Percentiles rank a stretch among this genome's conserved stretches.
Evolutionary conservation across 305 asterid genomes (phyloP).

Genomic region (Nicotiana rustica): DNA sequence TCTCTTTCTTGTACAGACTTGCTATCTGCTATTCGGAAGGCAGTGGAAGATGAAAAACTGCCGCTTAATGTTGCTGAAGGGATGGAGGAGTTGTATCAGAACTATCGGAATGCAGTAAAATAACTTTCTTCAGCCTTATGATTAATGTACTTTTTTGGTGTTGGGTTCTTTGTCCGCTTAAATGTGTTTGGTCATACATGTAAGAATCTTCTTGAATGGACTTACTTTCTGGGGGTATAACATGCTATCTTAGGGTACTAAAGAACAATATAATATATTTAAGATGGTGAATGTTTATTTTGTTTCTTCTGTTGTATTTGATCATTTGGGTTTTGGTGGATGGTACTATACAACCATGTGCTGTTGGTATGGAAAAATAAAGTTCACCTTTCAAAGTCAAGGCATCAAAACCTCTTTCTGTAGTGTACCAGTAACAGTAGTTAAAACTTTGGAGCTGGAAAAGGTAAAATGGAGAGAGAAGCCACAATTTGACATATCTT

Average conservation of each 20-base stretch:
- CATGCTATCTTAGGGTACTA: constrained; percentile 8
- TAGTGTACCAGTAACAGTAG: neutral
- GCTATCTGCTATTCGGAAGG: constrained; percentile 67
- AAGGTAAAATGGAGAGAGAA: neutral
- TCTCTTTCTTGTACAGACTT: constrained; percentile 43
- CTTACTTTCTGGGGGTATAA: constrained; percentile 21
- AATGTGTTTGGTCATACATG: constrained; percentile 28
- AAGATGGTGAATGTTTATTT: constrained; percentile 9
- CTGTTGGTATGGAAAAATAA: neutral
- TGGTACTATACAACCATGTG: neutral
- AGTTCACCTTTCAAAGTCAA: neutral
- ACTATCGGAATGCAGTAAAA: constrained; percentile 85
- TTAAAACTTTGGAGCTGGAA: neutral
- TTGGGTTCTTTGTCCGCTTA: constrained; percentile 34
- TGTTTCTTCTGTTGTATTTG: constrained; percentile 20
- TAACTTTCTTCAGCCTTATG: constrained; percentile 50
- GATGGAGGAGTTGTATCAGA: constrained; percentile 84
- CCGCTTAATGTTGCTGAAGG: constrained; percentile 69
- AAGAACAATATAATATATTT: neutral
- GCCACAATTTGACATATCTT: neutral
- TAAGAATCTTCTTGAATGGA: constrained; percentile 12
- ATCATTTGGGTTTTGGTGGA: constrained; percentile 25
- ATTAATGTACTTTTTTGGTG: constrained; percentile 39
- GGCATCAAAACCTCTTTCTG: neutral
- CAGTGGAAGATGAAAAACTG: constrained; percentile 79